Percentiles rank a stretch among this genome's conserved stretches.
Evolutionary conservation across 306 rosid species (phyloP).

Genomic region (Dicorynia guianensis): DNA sequence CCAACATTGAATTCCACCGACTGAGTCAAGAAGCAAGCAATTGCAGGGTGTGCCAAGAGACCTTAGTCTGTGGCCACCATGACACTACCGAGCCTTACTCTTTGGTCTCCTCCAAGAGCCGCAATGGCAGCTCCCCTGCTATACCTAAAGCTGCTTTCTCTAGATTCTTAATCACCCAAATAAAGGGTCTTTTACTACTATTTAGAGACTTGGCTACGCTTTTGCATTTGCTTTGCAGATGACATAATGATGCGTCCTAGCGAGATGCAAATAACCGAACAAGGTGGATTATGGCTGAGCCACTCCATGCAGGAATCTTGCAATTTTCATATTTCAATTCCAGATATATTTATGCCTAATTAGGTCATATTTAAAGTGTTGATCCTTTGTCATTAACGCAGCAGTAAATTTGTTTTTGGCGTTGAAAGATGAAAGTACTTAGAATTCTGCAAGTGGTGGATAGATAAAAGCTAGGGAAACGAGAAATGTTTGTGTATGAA

Average conservation of each 20-base stretch:
- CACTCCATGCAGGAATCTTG: conserved; percentile 1
- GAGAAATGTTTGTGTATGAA: no score
- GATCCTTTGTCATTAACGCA: no score
- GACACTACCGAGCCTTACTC: background rate
- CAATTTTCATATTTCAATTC: background rate
- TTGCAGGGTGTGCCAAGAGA: no score
- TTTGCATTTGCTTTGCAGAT: background rate
- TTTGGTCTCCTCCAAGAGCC: conserved; percentile 14
- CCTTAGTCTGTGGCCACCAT: background rate
- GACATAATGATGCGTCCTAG: background rate
- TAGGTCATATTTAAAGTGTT: no score
- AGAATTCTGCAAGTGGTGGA: no score
- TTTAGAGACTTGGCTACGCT: conserved; percentile 10
- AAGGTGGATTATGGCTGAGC: conserved; percentile 13
- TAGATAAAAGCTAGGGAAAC: no score
- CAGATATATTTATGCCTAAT: background rate
- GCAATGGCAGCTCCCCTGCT: background rate
- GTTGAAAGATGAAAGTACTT: no score
- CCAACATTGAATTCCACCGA: no score
- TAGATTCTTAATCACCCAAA: conserved; percentile 10
- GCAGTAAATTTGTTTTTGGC: no score
- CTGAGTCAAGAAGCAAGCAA: no score
- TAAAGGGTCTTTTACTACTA: background rate
- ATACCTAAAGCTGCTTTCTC: background rate
- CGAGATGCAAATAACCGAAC: conserved; percentile 8